A percentile compares a stretch with the other conserved stretches of the same genome.
Evolutionary conservation across 192 early-diverging fungal species (phyloP).

Genomic region (Podila verticillata): DNA sequence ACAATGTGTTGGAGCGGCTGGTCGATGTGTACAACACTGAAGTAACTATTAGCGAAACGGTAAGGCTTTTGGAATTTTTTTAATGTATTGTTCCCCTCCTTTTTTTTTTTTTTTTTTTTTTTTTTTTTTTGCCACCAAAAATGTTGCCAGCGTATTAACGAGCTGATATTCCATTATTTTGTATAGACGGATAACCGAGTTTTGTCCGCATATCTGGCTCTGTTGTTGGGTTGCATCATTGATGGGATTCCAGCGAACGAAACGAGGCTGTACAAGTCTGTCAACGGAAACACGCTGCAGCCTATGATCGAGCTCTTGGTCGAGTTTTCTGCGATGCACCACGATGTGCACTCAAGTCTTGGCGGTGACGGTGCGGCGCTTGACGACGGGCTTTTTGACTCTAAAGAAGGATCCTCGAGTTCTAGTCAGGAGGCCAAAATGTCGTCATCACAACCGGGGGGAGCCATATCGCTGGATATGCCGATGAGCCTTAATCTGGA

Average conservation of each 20-base stretch:
- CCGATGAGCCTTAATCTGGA: not conserved
- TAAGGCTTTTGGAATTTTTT: not conserved
- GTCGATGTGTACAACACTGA: constrained; percentile 43
- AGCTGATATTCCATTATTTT: not conserved
- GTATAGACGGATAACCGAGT: constrained; percentile 38
- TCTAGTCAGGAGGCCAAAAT: not conserved
- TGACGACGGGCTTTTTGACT: not conserved
- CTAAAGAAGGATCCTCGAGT: not conserved
- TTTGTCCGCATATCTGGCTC: constrained; percentile 33
- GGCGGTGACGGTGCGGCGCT: not conserved
- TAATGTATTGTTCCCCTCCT: not conserved
- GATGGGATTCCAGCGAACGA: constrained; percentile 18
- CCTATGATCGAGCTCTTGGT: constrained; percentile 37
- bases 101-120: no score
- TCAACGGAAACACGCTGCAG: constrained; percentile 15
- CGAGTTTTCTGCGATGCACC: constrained; percentile 12
- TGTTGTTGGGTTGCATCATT: constrained; percentile 22
- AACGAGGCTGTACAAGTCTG: constrained; percentile 3
- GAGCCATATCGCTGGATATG: not conserved
- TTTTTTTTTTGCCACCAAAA: no score
- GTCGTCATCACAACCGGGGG: not conserved
- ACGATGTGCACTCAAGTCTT: not conserved
- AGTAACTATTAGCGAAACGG: constrained; percentile 33
- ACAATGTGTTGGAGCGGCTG: constrained; percentile 29
- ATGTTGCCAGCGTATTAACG: not conserved